These are phyloP conservation scores for Rhizopus arrhizus DNA, from an alignment of 371 early-diverging fungal genomes.

Conservation along the genomic window DNA sequence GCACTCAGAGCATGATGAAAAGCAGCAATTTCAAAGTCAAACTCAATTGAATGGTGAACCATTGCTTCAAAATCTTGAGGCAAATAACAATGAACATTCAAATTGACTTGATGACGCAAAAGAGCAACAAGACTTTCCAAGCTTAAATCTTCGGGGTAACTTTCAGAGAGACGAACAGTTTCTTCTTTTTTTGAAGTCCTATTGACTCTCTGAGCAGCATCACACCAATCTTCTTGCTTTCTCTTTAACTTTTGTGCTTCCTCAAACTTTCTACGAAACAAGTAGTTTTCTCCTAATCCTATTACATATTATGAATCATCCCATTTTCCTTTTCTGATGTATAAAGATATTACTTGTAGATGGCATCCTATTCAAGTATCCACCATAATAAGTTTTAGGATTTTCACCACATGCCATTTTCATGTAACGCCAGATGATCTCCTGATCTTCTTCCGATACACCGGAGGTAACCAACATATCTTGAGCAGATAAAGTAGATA, in stretches of 20 bases:
- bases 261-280: slow-evolving; percentile 67
- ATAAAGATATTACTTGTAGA: slow-evolving; percentile 38
- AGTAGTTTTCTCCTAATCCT: slow-evolving; percentile 75
- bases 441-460: slow-evolving; percentile 48
- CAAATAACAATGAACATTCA: slow-evolving; percentile 64
- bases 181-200: slow-evolving; percentile 15
- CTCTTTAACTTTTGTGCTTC: slow-evolving; percentile 58
- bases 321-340: neutral
- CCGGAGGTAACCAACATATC: slow-evolving; percentile 71
- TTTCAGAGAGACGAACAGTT: slow-evolving; percentile 33
- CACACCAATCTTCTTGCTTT: slow-evolving; percentile 84
- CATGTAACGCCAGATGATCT: slow-evolving; percentile 73
- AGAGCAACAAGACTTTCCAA: slow-evolving; percentile 59
- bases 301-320: slow-evolving; percentile 16
- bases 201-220: slow-evolving; percentile 49
- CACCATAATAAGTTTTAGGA: slow-evolving; percentile 60
- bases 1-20: slow-evolving; percentile 74
- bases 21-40: slow-evolving; percentile 63
- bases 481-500: slow-evolving; percentile 59
- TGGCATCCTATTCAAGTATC: slow-evolving; percentile 38
- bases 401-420: slow-evolving; percentile 92
- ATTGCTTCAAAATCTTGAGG: slow-evolving; percentile 62
- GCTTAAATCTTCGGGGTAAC: slow-evolving; percentile 56
- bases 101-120: slow-evolving; percentile 56
- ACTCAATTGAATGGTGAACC: slow-evolving; percentile 64